phyloP scores from a whole-genome alignment of 177 flowering plant genomes.

The Vitis hybrid region DNA sequence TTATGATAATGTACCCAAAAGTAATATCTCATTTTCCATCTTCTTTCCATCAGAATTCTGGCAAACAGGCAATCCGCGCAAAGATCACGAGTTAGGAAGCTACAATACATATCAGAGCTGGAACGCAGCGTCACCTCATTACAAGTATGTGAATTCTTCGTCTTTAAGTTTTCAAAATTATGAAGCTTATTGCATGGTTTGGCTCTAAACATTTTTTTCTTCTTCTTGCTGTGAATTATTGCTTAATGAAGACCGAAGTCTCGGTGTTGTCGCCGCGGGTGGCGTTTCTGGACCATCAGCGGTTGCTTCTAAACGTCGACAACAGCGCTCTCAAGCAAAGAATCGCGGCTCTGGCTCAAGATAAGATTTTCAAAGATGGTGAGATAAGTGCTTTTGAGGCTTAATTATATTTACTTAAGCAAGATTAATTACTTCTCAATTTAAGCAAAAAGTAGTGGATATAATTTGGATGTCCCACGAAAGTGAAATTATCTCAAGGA shows the following conservation, averaged over 20 bases:
- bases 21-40: neutral
- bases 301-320: constrained; percentile 83
- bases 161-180: too few relatives aligned
- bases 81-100: constrained; percentile 88
- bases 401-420: too few relatives aligned
- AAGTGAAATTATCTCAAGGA: neutral
- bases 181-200: too few relatives aligned
- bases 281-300: constrained; percentile 82
- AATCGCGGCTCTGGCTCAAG: constrained; percentile 91
- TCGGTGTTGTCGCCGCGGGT: constrained; percentile 85
- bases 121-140: constrained; percentile 83
- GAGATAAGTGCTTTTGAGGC: constrained; percentile 4
- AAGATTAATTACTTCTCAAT: too few relatives aligned
- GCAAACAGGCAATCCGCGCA: constrained; percentile 96
- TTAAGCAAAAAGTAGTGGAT: too few relatives aligned
- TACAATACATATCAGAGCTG: constrained; percentile 95
- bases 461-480: too few relatives aligned
- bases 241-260: constrained; percentile 64
- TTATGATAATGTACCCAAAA: too few relatives aligned
- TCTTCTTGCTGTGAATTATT: too few relatives aligned
- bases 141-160: constrained; percentile 47
- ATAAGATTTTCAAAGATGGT: constrained; percentile 92
- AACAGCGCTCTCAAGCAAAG: constrained; percentile 91
- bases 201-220: too few relatives aligned
- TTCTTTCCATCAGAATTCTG: constrained; percentile 54